Evolutionary conservation across 495 filamentous ascomycete genomes (phyloP).

Genomic region (Tuber umbilicatum): DNA sequence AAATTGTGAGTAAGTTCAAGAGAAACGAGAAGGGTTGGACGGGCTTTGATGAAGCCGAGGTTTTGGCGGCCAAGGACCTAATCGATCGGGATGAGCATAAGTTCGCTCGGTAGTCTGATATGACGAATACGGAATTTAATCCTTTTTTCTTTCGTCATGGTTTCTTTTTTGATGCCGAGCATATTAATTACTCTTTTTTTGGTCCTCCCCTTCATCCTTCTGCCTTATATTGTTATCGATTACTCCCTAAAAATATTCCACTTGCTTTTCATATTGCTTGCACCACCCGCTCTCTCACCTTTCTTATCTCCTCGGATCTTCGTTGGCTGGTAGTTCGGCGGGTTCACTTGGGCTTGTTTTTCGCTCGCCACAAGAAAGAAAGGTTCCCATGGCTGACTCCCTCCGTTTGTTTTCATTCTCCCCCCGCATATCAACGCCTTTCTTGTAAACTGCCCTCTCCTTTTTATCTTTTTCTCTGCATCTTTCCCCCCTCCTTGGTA

Average conservation of each 20-base stretch:
- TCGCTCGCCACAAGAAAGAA: not conserved
- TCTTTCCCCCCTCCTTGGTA: not conserved
- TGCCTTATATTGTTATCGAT: not conserved
- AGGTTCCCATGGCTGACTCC: not conserved
- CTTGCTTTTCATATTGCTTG: not conserved
- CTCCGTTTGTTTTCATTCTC: not conserved
- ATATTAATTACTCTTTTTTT: constrained; percentile 4
- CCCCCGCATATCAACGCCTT: not conserved
- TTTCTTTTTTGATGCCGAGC: constrained; percentile 19
- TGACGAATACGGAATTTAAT: not conserved
- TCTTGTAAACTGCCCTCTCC: not conserved
- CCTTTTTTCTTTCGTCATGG: not conserved
- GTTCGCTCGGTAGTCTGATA: constrained; percentile 18
- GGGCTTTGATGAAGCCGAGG: constrained; percentile 65
- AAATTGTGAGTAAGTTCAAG: constrained; percentile 61
- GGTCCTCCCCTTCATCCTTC: not conserved
- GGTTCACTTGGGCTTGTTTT: not conserved
- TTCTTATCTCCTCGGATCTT: not conserved
- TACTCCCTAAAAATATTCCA: not conserved
- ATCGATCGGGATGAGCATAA: constrained; percentile 47
- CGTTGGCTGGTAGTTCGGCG: not conserved
- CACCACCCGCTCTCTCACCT: not conserved
- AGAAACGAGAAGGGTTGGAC: constrained; percentile 59
- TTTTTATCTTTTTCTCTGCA: not conserved
- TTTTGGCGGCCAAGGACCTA: constrained; percentile 69